These are phyloP conservation scores for Didymella keratinophila DNA, from an alignment of 2,329 filamentous ascomycete genomes.

Conservation along the genomic window DNA sequence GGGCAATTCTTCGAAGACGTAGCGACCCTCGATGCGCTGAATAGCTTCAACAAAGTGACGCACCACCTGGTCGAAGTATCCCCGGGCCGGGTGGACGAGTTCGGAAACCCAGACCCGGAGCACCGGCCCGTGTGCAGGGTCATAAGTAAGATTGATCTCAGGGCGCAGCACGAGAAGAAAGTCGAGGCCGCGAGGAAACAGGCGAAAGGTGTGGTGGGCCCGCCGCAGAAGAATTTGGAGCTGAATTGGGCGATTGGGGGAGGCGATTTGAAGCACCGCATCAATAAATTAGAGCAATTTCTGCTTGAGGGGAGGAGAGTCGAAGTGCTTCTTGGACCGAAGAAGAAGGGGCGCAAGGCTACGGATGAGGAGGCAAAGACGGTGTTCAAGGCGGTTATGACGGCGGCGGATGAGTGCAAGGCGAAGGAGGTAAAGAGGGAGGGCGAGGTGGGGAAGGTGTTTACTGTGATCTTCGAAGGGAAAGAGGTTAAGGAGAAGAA, in stretches of 20 bases:
- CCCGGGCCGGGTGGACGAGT: slow-evolving; percentile 33
- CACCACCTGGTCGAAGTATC: slow-evolving; percentile 62
- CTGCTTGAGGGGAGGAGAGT: slow-evolving; percentile 77
- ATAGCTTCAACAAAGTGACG: slow-evolving; percentile 57
- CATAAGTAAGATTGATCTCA: slow-evolving; percentile 63
- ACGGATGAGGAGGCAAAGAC: slow-evolving; percentile 64
- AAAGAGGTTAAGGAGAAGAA: slow-evolving; percentile 1
- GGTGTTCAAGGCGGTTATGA: slow-evolving; percentile 62
- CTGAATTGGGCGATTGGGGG: slow-evolving; percentile 85
- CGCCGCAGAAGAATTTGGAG: slow-evolving; percentile 76
- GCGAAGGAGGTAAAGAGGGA: slow-evolving; percentile 38
- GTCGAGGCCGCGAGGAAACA: slow-evolving; percentile 54
- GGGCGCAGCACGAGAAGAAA: slow-evolving; percentile 57
- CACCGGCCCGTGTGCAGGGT: slow-evolving; percentile 73
- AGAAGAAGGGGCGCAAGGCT: slow-evolving; percentile 68
- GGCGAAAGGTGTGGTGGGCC: slow-evolving; percentile 41
- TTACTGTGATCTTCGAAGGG: slow-evolving; percentile 47
- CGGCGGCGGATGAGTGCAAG: slow-evolving; percentile 52
- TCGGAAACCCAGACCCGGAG: slow-evolving; percentile 51
- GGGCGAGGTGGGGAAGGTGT: slow-evolving; percentile 40
- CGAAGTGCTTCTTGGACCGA: slow-evolving; percentile 74
- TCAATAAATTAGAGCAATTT: slow-evolving; percentile 67
- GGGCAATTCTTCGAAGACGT: slow-evolving; percentile 48
- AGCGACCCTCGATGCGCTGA: slow-evolving; percentile 51
- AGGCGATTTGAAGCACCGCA: slow-evolving; percentile 73